Percentiles rank a stretch among this genome's conserved stretches.
These are phyloP conservation scores for Tulasnella sp. DNA, from an alignment of 768 basidiomycete species.

Conservation along the genomic window DNA sequence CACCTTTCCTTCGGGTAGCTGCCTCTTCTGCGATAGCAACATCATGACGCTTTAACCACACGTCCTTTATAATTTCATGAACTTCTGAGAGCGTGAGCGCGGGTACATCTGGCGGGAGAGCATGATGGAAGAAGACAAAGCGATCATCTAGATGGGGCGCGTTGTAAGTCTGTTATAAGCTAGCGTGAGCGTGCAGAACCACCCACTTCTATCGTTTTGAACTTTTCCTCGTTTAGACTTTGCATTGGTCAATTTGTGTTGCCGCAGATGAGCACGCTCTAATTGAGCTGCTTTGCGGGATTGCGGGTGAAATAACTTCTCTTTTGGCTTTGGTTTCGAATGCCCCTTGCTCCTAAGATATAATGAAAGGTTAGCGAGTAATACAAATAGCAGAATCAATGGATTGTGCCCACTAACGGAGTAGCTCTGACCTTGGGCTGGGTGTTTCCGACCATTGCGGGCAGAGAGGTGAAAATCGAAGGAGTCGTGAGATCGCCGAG, in stretches of 20 bases:
- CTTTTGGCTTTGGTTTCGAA: slow-evolving; percentile 30
- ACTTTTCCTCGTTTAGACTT: slow-evolving; percentile 47
- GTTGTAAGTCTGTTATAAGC: neutral
- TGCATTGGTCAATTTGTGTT: slow-evolving; percentile 49
- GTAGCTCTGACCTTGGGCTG: neutral
- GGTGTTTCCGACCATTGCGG: neutral
- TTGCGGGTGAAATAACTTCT: slow-evolving; percentile 71
- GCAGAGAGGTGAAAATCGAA: neutral
- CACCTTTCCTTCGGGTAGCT: slow-evolving; percentile 51
- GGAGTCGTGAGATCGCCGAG: neutral
- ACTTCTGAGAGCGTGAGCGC: slow-evolving; percentile 51
- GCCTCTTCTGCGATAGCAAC: slow-evolving; percentile 50
- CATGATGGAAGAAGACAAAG: slow-evolving; percentile 65
- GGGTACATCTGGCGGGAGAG: slow-evolving; percentile 46
- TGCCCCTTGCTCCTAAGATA: slow-evolving; percentile 1
- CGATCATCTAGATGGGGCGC: slow-evolving; percentile 41
- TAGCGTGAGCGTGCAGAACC: neutral
- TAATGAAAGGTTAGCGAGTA: neutral
- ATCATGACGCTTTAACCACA: slow-evolving; percentile 68
- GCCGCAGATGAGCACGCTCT: slow-evolving; percentile 52
- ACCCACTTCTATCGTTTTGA: slow-evolving; percentile 40
- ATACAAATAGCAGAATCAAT: neutral
- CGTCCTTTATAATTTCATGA: slow-evolving; percentile 48
- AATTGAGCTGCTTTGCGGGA: slow-evolving; percentile 77
- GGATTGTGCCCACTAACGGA: neutral